Percentiles rank a stretch among this genome's conserved stretches.
Conservation (phyloP, 495 filamentous ascomycete genomes). For the Hypoxylon perforatum region DNA sequence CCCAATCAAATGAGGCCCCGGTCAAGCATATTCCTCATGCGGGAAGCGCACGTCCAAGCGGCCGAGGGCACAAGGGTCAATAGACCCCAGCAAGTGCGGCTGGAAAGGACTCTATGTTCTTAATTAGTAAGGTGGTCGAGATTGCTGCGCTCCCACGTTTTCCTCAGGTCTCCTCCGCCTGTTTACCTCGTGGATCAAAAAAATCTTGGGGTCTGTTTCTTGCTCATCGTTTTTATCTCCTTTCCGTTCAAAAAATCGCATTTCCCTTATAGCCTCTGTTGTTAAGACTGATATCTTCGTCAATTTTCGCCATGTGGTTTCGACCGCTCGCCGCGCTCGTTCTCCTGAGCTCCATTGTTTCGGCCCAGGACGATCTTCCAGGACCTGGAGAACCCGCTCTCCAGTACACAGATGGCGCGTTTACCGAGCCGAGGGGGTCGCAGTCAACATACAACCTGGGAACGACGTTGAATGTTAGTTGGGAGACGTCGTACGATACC, state of each 20-base stretch:
- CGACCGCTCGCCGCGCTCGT: constrained; percentile 27
- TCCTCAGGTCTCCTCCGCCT: neutral
- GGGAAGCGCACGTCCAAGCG: neutral
- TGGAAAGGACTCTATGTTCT: constrained; percentile 4
- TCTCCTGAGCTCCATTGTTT: constrained; percentile 17
- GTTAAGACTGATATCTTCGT: neutral
- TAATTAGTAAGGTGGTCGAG: constrained; percentile 1
- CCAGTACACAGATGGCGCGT: constrained; percentile 31
- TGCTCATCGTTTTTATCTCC: neutral
- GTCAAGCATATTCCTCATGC: neutral
- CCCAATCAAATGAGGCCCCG: constrained; percentile 17
- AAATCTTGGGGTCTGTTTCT: neutral
- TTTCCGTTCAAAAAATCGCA: neutral
- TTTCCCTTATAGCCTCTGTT: neutral
- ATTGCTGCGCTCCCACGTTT: constrained; percentile 4
- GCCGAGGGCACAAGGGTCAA: neutral
- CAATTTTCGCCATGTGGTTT: constrained; percentile 31
- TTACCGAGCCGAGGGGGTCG: constrained; percentile 32
- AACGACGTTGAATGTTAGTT: constrained; percentile 40
- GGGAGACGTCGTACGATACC: constrained; percentile 41
- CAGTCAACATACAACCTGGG: constrained; percentile 27
- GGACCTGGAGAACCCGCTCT: constrained; percentile 34
- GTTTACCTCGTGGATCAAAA: neutral
- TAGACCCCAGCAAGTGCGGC: neutral
- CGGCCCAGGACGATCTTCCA: constrained; percentile 33